Evolutionary conservation across 139 green algal species (phyloP).

Genomic region (Coelastrella sp.): DNA sequence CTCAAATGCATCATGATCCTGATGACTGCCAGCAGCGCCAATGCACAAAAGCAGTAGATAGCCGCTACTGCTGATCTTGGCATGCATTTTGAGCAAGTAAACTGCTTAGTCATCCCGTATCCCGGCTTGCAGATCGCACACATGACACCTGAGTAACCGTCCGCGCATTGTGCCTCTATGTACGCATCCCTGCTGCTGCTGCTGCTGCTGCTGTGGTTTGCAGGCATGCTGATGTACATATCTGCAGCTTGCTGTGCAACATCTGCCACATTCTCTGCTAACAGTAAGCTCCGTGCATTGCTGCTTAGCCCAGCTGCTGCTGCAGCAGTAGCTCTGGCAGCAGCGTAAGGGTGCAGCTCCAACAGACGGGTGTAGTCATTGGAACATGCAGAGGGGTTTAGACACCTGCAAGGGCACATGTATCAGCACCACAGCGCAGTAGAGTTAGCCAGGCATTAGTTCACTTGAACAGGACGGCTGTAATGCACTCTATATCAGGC

Average conservation of each 20-base stretch:
- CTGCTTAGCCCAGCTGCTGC: not conserved
- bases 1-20: constrained; percentile 35
- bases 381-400: constrained; percentile 31
- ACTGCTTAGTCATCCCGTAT: constrained; percentile 19
- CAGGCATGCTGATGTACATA: not conserved
- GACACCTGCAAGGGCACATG: constrained; percentile 22
- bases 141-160: constrained; percentile 46
- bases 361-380: not conserved
- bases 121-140: constrained; percentile 27
- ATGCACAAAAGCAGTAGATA: not conserved
- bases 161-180: constrained; percentile 20
- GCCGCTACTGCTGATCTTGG: not conserved
- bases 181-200: not conserved
- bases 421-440: too few relatives aligned
- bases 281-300: too few relatives aligned
- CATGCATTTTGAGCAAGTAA: constrained; percentile 11
- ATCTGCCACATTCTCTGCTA: not conserved
- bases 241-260: constrained; percentile 2
- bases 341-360: constrained; percentile 10
- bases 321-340: too few relatives aligned
- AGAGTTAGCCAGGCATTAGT: too few relatives aligned
- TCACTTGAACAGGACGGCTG: too few relatives aligned
- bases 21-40: not conserved
- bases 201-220: not conserved
- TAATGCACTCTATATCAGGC: too few relatives aligned